Evolutionary conservation across 768 basidiomycete species (phyloP).

Genomic region (Tulasnella sp.): DNA sequence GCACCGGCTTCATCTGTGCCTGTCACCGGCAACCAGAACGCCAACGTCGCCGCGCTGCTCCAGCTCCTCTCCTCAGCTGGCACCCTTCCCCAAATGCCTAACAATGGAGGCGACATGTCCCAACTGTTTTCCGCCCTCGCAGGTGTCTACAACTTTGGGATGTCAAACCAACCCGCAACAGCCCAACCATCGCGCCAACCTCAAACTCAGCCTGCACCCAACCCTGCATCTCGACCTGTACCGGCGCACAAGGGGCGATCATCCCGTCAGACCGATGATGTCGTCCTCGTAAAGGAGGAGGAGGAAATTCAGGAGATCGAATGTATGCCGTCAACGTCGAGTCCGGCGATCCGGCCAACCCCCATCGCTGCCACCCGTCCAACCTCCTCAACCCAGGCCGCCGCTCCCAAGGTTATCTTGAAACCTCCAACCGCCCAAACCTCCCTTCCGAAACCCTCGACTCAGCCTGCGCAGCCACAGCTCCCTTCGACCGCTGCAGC

Average conservation of each 20-base stretch:
- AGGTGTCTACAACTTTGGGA: not conserved
- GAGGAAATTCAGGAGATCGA: constrained; percentile 14
- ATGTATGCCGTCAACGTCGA: not conserved
- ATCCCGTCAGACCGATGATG: not conserved
- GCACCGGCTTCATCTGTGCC: not conserved
- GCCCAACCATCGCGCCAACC: not conserved
- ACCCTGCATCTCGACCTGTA: not conserved
- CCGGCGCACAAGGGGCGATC: too few species aligned
- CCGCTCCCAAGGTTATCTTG: not conserved
- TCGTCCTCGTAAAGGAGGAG: constrained; percentile 13
- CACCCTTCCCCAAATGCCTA: not conserved
- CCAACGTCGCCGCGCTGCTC: constrained; percentile 15
- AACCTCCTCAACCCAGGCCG: not conserved
- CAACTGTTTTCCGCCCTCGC: constrained; percentile 20
- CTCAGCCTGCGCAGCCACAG: not conserved
- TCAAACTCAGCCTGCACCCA: not conserved
- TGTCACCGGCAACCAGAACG: constrained; percentile 3
- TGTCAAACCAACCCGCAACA: not conserved
- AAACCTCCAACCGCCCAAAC: not conserved
- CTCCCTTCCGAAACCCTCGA: not conserved
- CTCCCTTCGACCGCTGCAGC: not conserved
- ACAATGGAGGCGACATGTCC: not conserved
- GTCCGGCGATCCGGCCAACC: not conserved
- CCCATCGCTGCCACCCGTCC: not conserved
- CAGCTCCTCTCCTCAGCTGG: constrained; percentile 2